A percentile compares a stretch with the other conserved stretches of the same genome.
Evolutionary conservation across 345 rosid species (phyloP).

Genomic region (Brassica juncea): DNA sequence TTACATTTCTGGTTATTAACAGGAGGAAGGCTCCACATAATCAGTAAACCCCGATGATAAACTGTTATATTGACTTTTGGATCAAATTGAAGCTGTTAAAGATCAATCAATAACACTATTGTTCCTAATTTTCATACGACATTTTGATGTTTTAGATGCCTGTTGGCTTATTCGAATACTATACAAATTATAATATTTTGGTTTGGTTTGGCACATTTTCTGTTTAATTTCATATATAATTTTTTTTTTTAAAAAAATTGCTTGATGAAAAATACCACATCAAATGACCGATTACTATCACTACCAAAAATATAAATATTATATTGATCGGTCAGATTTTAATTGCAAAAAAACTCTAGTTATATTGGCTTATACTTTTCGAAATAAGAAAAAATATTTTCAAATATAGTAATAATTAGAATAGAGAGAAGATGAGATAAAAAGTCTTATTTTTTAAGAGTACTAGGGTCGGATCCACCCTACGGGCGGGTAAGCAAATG

Average conservation of each 20-base stretch:
- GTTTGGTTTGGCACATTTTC: neutral
- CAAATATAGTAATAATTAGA: neutral
- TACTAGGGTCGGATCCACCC: too few relatives aligned
- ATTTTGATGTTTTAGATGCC: neutral
- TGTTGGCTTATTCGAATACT: neutral
- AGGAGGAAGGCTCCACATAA: conserved; percentile 21
- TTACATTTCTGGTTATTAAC: neutral
- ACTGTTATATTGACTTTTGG: neutral
- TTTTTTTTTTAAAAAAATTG: neutral
- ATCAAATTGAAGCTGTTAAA: neutral
- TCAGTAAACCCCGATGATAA: neutral
- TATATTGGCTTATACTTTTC: neutral
- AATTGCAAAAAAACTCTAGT: neutral
- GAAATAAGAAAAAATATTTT: too few relatives aligned
- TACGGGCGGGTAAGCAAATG: too few relatives aligned
- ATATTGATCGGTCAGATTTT: neutral
- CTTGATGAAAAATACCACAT: neutral
- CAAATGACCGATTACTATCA: neutral
- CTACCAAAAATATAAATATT: neutral
- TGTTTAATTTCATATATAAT: neutral
- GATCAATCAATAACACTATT: neutral
- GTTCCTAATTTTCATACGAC: neutral
- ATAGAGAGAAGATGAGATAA: neutral
- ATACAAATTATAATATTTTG: neutral
- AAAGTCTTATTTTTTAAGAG: too few relatives aligned